Percentiles rank a stretch among this genome's conserved stretches.
Evolutionary conservation across 331 rosid genomes (phyloP).

Genomic region (Quercus lobata): DNA sequence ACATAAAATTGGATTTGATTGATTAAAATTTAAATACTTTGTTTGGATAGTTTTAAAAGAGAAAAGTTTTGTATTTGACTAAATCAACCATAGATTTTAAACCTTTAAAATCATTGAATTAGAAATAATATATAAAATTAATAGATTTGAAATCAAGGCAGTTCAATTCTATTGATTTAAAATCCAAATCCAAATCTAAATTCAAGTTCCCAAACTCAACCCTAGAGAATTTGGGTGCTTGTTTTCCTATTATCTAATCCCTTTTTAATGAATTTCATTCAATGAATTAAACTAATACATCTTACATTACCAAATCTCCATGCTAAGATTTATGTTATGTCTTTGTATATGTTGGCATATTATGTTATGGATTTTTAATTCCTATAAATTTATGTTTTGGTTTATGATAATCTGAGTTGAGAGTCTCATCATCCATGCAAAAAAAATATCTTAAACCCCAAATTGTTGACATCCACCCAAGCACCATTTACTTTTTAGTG

Average conservation of each 20-base stretch:
- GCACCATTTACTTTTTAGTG: not conserved
- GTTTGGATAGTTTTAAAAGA: too few relatives aligned
- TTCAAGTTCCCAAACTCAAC: too few relatives aligned
- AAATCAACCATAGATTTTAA: too few relatives aligned
- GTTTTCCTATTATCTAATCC: not conserved
- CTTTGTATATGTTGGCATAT: not conserved
- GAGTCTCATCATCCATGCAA: slow-evolving; percentile 2
- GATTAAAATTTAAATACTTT: too few relatives aligned
- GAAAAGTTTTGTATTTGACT: too few relatives aligned
- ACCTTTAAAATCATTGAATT: too few relatives aligned
- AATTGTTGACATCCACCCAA: not conserved
- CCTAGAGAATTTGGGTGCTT: not conserved
- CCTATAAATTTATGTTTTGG: not conserved
- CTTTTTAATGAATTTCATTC: not conserved
- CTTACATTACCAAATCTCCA: not conserved
- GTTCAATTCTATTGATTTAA: too few relatives aligned
- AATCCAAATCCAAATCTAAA: too few relatives aligned
- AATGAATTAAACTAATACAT: not conserved
- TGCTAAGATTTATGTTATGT: not conserved
- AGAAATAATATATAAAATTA: too few relatives aligned
- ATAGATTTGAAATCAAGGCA: too few relatives aligned
- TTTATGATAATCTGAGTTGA: not conserved
- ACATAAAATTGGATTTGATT: too few relatives aligned
- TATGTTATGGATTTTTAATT: not conserved
- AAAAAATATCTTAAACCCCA: not conserved